Conservation (phyloP, 78 protist genomes). For the Dictyostelium purpureum region DNA sequence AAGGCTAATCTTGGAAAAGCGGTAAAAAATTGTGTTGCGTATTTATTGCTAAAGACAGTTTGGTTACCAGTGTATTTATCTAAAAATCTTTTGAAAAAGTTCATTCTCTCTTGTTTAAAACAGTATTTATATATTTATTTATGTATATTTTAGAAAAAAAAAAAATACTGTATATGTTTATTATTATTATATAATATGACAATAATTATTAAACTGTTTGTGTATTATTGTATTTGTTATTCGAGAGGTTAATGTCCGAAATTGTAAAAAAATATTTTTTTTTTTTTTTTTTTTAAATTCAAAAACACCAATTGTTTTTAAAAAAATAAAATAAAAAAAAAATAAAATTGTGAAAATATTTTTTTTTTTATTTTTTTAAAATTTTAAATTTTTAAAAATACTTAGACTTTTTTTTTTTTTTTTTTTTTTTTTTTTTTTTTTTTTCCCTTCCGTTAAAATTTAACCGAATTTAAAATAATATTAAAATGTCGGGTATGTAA, state of each 20-base stretch:
- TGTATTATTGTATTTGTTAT: background rate
- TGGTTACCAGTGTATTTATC: conserved; percentile 35
- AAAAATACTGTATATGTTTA: background rate
- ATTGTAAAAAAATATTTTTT: background rate
- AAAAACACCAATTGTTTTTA: background rate
- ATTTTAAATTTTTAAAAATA: no score
- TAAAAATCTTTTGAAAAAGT: background rate
- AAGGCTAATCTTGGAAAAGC: conserved; percentile 29
- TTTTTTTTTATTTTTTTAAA: background rate
- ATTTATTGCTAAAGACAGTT: background rate
- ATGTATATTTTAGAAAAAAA: no score
- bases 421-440: background rate
- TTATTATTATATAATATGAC: background rate
- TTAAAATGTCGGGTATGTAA: conserved; percentile 7
- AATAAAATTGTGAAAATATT: background rate
- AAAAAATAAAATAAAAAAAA: background rate
- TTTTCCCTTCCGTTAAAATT: background rate
- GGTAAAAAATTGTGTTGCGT: background rate
- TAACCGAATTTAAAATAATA: background rate
- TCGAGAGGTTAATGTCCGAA: background rate
- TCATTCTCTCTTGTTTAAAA: no score
- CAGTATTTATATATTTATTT: no score
- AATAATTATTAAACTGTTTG: background rate
- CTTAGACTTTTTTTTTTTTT: background rate
- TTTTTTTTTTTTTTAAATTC: background rate